These are phyloP conservation scores for Lyophyllum atratum DNA, from an alignment of 768 basidiomycete species.

Conservation along the genomic window DNA sequence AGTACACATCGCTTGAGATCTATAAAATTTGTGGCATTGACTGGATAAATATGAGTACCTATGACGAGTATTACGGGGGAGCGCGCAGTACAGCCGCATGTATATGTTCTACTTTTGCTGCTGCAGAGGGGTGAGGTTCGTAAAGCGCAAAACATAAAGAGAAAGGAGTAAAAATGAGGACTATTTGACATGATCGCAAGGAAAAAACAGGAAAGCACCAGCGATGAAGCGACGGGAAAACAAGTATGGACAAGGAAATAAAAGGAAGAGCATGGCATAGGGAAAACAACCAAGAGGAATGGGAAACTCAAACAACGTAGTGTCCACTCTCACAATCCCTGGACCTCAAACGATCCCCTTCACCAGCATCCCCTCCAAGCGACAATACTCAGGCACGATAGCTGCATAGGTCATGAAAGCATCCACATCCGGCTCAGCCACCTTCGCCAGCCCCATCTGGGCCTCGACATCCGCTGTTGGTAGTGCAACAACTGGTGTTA, in stretches of 20 bases:
- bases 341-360: conserved; percentile 58
- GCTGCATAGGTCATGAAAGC: conserved; percentile 86
- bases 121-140: neutral
- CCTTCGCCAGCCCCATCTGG: conserved; percentile 77
- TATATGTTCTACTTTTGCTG: conserved; percentile 18
- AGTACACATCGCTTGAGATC: too few species aligned
- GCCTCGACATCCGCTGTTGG: conserved; percentile 72
- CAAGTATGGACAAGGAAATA: conserved; percentile 1
- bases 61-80: conserved; percentile 10
- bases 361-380: conserved; percentile 77
- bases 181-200: conserved; percentile 1
- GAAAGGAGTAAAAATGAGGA: neutral
- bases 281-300: neutral
- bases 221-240: conserved; percentile 5
- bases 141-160: neutral
- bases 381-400: conserved; percentile 81
- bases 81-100: conserved; percentile 11
- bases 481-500: conserved; percentile 72
- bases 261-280: conserved; percentile 6
- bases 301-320: neutral
- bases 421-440: conserved; percentile 82
- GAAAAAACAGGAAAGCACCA: conserved; percentile 15
- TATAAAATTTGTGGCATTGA: too few species aligned
- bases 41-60: conserved; percentile 6
- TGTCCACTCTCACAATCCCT: neutral